Conservation (phyloP, 2,329 filamentous ascomycete genomes). For the Parasarocladium wereldwijsianum region DNA sequence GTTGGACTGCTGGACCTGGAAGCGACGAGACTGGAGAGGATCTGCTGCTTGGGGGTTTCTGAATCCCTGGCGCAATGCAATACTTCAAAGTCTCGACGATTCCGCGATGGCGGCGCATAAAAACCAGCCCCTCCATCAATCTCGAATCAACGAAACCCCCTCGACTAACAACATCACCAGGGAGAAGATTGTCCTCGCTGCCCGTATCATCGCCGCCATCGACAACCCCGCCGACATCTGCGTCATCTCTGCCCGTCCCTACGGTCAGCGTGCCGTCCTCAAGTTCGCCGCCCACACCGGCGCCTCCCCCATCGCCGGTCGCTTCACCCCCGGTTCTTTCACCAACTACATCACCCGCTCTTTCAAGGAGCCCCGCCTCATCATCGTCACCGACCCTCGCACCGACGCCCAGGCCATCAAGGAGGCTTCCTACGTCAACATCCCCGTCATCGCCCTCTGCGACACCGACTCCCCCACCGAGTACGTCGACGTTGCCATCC, state of each 20-base stretch:
- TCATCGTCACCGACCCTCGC: conserved; percentile 98
- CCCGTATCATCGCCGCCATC: conserved; percentile 95
- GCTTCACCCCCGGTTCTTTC: conserved; percentile 99
- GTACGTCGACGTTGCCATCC: conserved; percentile 99
- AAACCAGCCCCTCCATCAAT: too few relatives aligned
- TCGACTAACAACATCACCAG: conserved; percentile 37
- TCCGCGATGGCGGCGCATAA: too few relatives aligned
- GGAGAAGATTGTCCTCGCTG: conserved; percentile 99
- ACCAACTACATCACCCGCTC: conserved; percentile 99
- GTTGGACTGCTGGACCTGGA: too few relatives aligned
- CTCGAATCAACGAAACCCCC: too few relatives aligned
- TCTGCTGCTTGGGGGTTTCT: too few relatives aligned
- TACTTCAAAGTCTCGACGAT: too few relatives aligned
- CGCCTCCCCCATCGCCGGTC: conserved; percentile 93
- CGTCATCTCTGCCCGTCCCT: conserved; percentile 98
- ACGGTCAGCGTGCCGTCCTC: conserved; percentile 97
- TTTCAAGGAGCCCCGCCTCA: conserved; percentile 99
- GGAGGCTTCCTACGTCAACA: conserved; percentile 99
- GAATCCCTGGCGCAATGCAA: too few relatives aligned
- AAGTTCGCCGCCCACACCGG: conserved; percentile 99
- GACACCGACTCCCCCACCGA: conserved; percentile 99
- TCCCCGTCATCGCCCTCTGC: conserved; percentile 97
- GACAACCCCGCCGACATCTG: conserved; percentile 99
- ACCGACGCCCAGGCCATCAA: conserved; percentile 99
- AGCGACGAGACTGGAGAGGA: too few relatives aligned